Base-by-base conservation (phyloP, 768 basidiomycete genomes). In the Cystobasidium tubakii region DNA sequence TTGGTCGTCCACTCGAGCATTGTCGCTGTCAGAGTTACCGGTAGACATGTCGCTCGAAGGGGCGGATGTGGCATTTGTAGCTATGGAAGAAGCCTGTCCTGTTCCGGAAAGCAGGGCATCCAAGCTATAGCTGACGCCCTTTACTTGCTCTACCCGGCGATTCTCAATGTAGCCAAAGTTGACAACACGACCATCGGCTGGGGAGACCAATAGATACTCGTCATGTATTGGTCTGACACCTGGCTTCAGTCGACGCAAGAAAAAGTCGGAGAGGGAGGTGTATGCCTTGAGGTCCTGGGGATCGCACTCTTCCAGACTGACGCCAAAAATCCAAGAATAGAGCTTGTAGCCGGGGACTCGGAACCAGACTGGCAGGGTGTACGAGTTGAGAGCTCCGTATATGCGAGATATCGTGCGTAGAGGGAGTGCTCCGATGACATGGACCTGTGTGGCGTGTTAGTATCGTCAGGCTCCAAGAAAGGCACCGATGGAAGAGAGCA, bases 41-140 rank as follows among this genome's bases (percentile, higher is more conserved):
- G 82, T 85, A 84, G 73, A 87, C 85, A 33, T 83, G 81, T 76
- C 69, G 19, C 23, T 43, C 21, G 43, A 13, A n/a, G 72, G 72
- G 21, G 72, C 44, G 4, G 23, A 12, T 31, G 72, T 62, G 1
- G 65, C 33, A 46, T 67, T 84, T 81, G 62, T 85, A 77, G 75
- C 33, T 1, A 64, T 53, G 12, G 50, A 85, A 6, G 53, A 77
- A 87, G 36, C 88, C 85, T 73, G 64, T 6, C 81, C 81, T 0
- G 80, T 77, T 43, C 96, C 96, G 19, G 66, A 53, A 0, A 99
- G 87, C 0, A 99, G 84, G 0, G 94, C 93, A 75, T 96, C 90
- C 15, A 99, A 86, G 0, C 93, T 96, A 79, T 99, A 99, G 0
- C 92, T 96, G 76, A 95, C 89, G 19, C 96, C 96, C 82, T 99